These are phyloP conservation scores for Sindora glabra DNA, from an alignment of 306 rosid species.

Conservation along the genomic window DNA sequence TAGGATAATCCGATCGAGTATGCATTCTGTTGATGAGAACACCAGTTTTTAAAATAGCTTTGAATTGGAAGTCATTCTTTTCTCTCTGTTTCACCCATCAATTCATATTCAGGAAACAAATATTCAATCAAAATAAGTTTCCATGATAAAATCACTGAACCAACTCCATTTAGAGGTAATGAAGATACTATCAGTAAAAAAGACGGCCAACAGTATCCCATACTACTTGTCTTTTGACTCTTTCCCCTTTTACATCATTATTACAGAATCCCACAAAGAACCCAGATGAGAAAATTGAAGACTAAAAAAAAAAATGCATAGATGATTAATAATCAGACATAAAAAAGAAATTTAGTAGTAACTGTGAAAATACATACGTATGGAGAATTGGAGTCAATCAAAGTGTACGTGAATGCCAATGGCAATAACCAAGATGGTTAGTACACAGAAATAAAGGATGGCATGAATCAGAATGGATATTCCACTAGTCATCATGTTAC, in stretches of 20 bases:
- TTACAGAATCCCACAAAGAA: constrained; percentile 5
- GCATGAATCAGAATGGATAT: constrained; percentile 91
- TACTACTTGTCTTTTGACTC: background rate
- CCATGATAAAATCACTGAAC: background rate
- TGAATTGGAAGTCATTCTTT: no score
- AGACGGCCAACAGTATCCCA: background rate
- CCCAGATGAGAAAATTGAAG: background rate
- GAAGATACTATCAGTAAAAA: background rate
- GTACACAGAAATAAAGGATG: constrained; percentile 65
- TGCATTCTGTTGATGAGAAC: no score
- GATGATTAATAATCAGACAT: background rate
- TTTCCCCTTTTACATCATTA: background rate
- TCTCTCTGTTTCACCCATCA: background rate
- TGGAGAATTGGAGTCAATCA: constrained; percentile 14
- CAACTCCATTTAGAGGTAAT: background rate
- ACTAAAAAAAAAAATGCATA: background rate
- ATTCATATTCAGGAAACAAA: background rate
- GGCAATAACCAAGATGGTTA: constrained; percentile 73
- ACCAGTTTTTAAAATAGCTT: no score
- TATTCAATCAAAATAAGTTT: no score
- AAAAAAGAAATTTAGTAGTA: background rate
- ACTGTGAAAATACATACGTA: background rate
- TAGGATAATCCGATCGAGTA: no score
- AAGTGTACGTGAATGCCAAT: constrained; percentile 85
- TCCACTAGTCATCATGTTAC: constrained; percentile 93